Conservation (phyloP, 257 asterid genomes). For the Solanum tarijense region DNA sequence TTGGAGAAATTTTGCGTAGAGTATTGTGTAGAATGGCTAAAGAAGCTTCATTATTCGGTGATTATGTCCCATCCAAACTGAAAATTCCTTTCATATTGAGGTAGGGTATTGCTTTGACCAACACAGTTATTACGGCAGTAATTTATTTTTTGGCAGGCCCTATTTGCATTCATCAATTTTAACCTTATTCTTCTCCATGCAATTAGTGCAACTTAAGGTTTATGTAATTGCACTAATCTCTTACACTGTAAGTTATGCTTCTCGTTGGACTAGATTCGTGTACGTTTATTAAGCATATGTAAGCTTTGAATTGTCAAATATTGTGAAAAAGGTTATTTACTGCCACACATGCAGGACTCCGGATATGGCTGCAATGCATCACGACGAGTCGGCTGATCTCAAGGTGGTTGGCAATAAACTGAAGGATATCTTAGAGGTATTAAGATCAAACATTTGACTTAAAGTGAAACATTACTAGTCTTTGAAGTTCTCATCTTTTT, state of each 20-base stretch:
- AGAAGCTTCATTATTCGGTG: slow-evolving; percentile 77
- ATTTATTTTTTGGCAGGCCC: neutral
- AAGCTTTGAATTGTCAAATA: neutral
- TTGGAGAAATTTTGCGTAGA: slow-evolving; percentile 89
- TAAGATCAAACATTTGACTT: neutral
- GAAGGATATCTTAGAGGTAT: slow-evolving; percentile 65
- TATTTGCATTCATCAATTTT: neutral
- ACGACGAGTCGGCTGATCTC: slow-evolving; percentile 73
- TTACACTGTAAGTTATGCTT: neutral
- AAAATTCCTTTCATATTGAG: slow-evolving; percentile 65
- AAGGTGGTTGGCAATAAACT: slow-evolving; percentile 67
- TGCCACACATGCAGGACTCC: slow-evolving; percentile 48
- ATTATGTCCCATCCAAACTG: slow-evolving; percentile 54
- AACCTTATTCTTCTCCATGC: neutral
- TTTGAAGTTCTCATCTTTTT: neutral
- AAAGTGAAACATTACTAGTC: neutral
- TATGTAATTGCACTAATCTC: neutral
- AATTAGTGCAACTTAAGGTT: neutral
- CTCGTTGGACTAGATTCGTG: neutral
- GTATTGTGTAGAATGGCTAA: slow-evolving; percentile 73
- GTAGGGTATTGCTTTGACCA: slow-evolving; percentile 12
- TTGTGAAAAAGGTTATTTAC: neutral
- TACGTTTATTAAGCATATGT: neutral
- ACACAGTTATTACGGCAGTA: neutral
- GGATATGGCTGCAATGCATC: slow-evolving; percentile 76